Conservation (phyloP, 179 eudicot genomes). For the Spergularia azorica region DNA sequence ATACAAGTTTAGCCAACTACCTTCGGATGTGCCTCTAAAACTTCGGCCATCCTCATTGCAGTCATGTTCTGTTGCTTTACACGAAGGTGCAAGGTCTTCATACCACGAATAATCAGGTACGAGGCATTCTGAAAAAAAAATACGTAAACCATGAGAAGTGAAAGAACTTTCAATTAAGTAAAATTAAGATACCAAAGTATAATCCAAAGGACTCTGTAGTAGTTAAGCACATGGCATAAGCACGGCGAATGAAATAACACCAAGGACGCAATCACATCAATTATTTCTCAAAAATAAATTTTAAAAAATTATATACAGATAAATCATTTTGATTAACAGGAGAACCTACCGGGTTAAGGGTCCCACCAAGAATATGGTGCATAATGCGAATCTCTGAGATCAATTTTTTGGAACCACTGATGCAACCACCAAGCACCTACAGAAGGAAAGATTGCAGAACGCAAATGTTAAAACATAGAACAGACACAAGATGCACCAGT, state of each 20-base stretch:
- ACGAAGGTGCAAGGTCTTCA: constrained; percentile 98
- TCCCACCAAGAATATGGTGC: constrained; percentile 92
- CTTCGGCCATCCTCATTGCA: constrained; percentile 88
- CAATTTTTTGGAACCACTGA: constrained; percentile 77
- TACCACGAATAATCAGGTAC: constrained; percentile 83
- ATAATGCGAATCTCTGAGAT: constrained; percentile 59
- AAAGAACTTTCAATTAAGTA: neutral
- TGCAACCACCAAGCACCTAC: constrained; percentile 90
- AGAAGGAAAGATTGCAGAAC: constrained; percentile 5
- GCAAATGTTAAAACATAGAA: constrained; percentile 9
- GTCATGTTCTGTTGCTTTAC: constrained; percentile 94
- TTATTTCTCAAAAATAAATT: neutral
- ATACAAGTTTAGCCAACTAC: constrained; percentile 37
- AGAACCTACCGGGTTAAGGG: constrained; percentile 81
- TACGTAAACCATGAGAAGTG: neutral
- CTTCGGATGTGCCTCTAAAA: constrained; percentile 99
- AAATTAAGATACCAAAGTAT: neutral
- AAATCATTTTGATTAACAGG: neutral
- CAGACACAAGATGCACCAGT: neutral
- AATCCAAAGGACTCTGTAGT: neutral
- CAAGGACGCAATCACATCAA: neutral
- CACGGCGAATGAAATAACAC: neutral
- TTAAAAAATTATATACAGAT: neutral
- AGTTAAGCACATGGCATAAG: neutral
- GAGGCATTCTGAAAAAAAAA: constrained; percentile 75